Evolutionary conservation across 2,329 filamentous ascomycete species (phyloP).

Genomic region (Xylaria sp.): DNA sequence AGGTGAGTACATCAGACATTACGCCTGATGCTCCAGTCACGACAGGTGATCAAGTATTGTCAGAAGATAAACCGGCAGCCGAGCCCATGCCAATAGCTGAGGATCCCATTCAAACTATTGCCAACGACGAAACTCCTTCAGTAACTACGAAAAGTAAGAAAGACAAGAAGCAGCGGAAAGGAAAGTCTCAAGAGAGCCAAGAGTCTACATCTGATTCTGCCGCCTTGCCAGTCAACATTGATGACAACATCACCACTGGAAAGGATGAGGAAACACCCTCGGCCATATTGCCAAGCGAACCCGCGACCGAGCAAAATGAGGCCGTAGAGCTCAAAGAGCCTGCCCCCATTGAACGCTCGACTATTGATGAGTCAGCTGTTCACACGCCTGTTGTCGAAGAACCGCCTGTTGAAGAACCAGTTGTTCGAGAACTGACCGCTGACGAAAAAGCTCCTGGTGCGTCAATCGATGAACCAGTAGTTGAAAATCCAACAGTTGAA

Average conservation of each 20-base stretch:
- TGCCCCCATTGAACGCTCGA: background rate
- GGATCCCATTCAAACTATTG: background rate
- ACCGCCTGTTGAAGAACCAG: background rate
- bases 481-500: background rate
- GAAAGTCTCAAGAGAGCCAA: slow-evolving; percentile 38
- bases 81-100: background rate
- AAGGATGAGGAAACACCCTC: slow-evolving; percentile 3
- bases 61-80: slow-evolving; percentile 1
- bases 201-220: slow-evolving; percentile 34
- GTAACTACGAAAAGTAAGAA: slow-evolving; percentile 49
- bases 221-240: slow-evolving; percentile 22
- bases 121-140: slow-evolving; percentile 39
- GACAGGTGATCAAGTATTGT: background rate
- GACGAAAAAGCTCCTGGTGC: background rate
- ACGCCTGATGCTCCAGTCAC: slow-evolving; percentile 1
- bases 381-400: too few relatives aligned
- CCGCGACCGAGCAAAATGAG: slow-evolving; percentile 18
- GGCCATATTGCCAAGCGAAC: background rate
- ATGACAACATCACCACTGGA: background rate
- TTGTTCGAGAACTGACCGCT: background rate
- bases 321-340: slow-evolving; percentile 21
- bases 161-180: slow-evolving; percentile 44
- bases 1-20: background rate
- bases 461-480: background rate
- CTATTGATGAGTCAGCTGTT: background rate